Evolutionary conservation across 306 rosid species (phyloP).

Genomic region (Gynostemma pentaphyllum): DNA sequence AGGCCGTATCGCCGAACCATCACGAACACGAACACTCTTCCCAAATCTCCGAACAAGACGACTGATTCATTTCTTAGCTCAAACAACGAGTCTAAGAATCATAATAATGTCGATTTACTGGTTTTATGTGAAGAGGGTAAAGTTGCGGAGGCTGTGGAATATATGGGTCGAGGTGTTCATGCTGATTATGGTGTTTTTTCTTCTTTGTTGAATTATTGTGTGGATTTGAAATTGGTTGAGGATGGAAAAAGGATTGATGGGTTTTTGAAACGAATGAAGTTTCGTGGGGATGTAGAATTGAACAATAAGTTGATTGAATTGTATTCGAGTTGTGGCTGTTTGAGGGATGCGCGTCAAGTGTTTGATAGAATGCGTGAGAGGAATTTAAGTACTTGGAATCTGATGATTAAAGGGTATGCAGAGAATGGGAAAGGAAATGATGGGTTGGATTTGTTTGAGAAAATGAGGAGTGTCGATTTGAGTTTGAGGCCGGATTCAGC

Average conservation of each 20-base stretch:
- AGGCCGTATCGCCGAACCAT: constrained; percentile 27
- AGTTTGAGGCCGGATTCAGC: constrained; percentile 38
- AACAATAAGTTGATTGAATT: constrained; percentile 35
- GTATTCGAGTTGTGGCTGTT: constrained; percentile 42
- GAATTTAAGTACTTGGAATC: constrained; percentile 39
- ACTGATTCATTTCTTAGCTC: constrained; percentile 17
- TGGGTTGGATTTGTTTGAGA: constrained; percentile 45
- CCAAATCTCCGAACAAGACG: constrained; percentile 16
- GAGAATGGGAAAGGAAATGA: constrained; percentile 37
- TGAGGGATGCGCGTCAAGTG: constrained; percentile 58
- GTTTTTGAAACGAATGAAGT: constrained; percentile 30
- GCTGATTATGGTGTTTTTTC: constrained; percentile 46
- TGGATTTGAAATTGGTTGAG: constrained; percentile 28
- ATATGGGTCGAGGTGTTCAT: constrained; percentile 42
- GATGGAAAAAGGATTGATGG: constrained; percentile 42
- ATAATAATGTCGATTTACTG: constrained; percentile 39
- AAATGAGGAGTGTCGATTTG: constrained; percentile 39
- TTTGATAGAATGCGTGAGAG: constrained; percentile 62
- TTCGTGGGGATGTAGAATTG: constrained; percentile 40
- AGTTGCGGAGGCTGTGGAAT: constrained; percentile 42
- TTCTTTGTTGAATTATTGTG: constrained; percentile 44
- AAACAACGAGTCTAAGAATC: too few relatives aligned
- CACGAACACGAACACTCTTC: constrained; percentile 7
- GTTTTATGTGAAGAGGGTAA: constrained; percentile 51
- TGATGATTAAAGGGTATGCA: constrained; percentile 52